Percentiles rank a stretch among this genome's conserved stretches.
phyloP scores from a whole-genome alignment of 2,329 filamentous ascomycete genomes.

The Claviceps sp. region DNA sequence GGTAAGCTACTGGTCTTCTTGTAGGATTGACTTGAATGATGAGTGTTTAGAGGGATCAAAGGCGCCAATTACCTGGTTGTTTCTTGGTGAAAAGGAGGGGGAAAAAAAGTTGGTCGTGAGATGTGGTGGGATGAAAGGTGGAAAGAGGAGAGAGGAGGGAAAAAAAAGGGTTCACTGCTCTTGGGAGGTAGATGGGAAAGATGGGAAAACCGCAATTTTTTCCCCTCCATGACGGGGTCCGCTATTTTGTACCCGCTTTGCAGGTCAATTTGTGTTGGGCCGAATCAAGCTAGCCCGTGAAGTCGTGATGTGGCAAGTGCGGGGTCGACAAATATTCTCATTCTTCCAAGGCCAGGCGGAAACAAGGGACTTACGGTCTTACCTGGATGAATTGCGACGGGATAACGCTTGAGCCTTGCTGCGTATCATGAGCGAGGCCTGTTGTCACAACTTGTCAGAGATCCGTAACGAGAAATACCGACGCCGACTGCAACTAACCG shows the following conservation, averaged over 20 bases:
- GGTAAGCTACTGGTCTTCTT: not conserved
- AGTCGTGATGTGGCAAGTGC: conserved; percentile 4
- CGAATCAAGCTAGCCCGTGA: not conserved
- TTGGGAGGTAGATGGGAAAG: not conserved
- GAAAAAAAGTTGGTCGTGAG: not conserved
- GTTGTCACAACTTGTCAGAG: too few relatives aligned
- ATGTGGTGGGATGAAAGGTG: not conserved
- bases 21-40: too few relatives aligned
- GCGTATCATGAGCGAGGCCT: not conserved
- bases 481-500: not conserved
- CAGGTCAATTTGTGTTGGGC: not conserved
- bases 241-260: conserved; percentile 2
- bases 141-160: not conserved
- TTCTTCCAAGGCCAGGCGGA: not conserved
- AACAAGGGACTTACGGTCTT: not conserved
- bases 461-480: not conserved
- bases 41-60: not conserved
- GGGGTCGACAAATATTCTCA: not conserved
- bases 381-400: not conserved
- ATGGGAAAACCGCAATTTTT: not conserved
- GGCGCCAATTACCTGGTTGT: not conserved
- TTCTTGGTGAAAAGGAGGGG: not conserved
- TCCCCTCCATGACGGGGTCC: not conserved
- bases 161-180: not conserved
- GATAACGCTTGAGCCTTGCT: too few relatives aligned